Percentiles rank a stretch among this genome's conserved stretches.
phyloP scores from a whole-genome alignment of 176 grass and related monocot genomes.

The Paspalum vaginatum region DNA sequence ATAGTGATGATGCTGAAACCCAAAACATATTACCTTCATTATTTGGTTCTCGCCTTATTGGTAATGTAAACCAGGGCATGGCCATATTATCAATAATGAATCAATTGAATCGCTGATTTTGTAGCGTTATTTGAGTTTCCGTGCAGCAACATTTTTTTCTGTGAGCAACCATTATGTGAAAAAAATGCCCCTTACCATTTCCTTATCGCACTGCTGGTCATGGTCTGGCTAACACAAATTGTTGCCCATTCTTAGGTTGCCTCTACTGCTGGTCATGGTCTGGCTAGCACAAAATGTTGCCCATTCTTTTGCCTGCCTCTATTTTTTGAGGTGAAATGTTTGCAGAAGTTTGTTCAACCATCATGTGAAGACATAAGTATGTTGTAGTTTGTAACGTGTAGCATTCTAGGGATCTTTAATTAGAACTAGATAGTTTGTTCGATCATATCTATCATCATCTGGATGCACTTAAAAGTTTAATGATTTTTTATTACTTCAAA shows the following conservation, averaged over 20 bases:
- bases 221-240: neutral
- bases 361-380: neutral
- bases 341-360: neutral
- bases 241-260: neutral
- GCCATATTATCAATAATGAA: neutral
- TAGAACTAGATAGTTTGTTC: neutral
- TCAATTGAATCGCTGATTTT: neutral
- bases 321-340: neutral
- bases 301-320: neutral
- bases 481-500: neutral
- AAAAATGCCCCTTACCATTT: neutral
- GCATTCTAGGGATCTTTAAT: constrained; percentile 5
- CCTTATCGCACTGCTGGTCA: neutral
- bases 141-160: neutral
- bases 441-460: neutral
- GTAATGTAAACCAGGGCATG: neutral
- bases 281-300: neutral
- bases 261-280: neutral
- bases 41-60: neutral
- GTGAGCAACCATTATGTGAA: neutral
- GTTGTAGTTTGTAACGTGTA: neutral
- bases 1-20: neutral
- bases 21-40: neutral
- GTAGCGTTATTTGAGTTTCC: neutral
- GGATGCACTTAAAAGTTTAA: neutral